Evolutionary conservation across 768 basidiomycete species (phyloP), one percentile per base, ranked within the genome.

Genomic region (Boletus pseudopeckii): DNA sequence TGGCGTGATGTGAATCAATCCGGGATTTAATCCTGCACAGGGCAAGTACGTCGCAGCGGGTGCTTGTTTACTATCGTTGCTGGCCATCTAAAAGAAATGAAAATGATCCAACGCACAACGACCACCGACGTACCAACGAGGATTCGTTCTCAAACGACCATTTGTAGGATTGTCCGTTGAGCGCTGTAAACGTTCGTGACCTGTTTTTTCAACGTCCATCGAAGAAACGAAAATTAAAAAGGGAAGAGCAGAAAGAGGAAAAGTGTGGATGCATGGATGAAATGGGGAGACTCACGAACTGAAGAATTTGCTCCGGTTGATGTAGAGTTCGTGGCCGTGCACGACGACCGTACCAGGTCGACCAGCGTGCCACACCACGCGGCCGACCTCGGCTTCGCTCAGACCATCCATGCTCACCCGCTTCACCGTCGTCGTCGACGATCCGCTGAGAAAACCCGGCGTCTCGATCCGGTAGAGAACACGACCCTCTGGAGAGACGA

Each of bases 111-210:
- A 20, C 5, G 37, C 7, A 1, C 33, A 20, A 39, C 17, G 36
- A 39, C 38, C 51, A 26, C 3, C 22, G 22, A n/a, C 59, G 51
- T 51, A 71, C 68, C 64, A 71, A 45, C 39, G 64, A 64, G 1
- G 69, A 57, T 32, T 70, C 68, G 7, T 70, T 70, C 28, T 66
- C 64, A 38, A 72, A 70, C 18, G 68, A 63, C 69, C 69, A 70
- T 53, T 70, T 70, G 52, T 70, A 70, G 7, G 69, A 66, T 40
- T 70, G 66, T 17, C 68, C 69, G 43, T 70, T 70, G 59, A 71
- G 60, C 24, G 69, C 70, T 38, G 61, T 70, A 38, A 70, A 70
- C 43, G 70, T 70, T 28, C 69, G 59, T 34, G 69, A 71, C 46
- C 68, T 28, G 9, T 1, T 24, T 24, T 24, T 24, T n/a, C n/a